Base-by-base conservation (phyloP, 495 filamentous ascomycete species). In the Acidomyces sp. region DNA sequence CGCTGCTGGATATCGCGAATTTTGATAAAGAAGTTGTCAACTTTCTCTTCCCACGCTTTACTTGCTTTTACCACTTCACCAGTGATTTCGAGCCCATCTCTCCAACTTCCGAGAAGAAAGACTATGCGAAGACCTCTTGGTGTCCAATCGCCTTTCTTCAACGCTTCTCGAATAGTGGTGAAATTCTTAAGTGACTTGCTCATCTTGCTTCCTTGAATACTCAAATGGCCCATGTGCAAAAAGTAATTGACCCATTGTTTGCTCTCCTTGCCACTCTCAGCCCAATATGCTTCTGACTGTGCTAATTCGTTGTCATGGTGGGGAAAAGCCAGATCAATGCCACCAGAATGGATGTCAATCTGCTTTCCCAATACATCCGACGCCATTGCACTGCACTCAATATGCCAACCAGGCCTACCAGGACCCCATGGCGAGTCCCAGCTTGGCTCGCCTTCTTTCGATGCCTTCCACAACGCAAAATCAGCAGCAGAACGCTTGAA, bases 381-480 rank as follows among this genome's bases (percentile, higher is more conserved):
- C 0, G 87, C 86, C 90, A 97, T 97, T 1, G 84, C 87, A 0
- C 82, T 90, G 73, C 90, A 97, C 64, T 97, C 88, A 46, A 97
- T 95, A 59, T 96, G 90, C 90, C 85, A 95, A 12, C 90, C 90
- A 0, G 90, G 90, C 15, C 90, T 69, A 19, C 88, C 87, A 33
- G 72, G 65, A 6, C 87, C 85, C 88, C 90, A 97, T 4, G 71
- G 71, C 50, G 77, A 85, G 9, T 74, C 62, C 90, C 90, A 97
- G 45, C 71, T 80, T 1, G 90, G 90, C 64, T 97, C 90, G 26
- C 90, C 88, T 3, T 81, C 73, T 61, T 92, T 95, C 0, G 78
- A 85, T 26, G 80, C 72, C 62, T 97, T 97, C 88, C 87, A 94
- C 3, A 96, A 66, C 2, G 86, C 90, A 61, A 97, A 97, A 55